Percentiles rank a stretch among this genome's conserved stretches.
Evolutionary conservation across 768 basidiomycete genomes (phyloP).

Genomic region (Termitomyces heimii): DNA sequence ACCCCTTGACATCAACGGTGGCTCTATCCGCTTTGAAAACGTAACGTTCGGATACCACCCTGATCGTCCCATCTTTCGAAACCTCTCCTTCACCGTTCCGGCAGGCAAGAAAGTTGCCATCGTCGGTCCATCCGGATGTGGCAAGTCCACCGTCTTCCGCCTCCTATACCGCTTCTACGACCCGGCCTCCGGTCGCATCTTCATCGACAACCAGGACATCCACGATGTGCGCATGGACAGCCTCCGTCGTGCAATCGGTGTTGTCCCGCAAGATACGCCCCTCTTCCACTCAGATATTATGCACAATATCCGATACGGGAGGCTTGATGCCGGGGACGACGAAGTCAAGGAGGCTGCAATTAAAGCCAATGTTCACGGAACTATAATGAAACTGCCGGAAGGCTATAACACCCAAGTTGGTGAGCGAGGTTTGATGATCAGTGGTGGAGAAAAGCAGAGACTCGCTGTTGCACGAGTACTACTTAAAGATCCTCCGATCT

Average conservation of each 20-base stretch:
- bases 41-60: conserved; percentile 90
- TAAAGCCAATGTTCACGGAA: conserved; percentile 84
- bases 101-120: conserved; percentile 97
- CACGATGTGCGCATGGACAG: conserved; percentile 63
- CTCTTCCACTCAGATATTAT: conserved; percentile 94
- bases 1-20: conserved; percentile 68
- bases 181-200: conserved; percentile 72
- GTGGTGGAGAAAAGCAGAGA: conserved; percentile 97
- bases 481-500: conserved; percentile 89
- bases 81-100: conserved; percentile 86
- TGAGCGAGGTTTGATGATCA: conserved; percentile 96
- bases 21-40: conserved; percentile 89
- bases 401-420: conserved; percentile 90
- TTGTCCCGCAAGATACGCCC: conserved; percentile 98
- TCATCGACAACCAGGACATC: conserved; percentile 86
- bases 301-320: conserved; percentile 94
- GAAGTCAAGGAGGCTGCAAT: conserved; percentile 80
- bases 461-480: conserved; percentile 90
- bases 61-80: conserved; percentile 85
- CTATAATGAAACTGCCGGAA: conserved; percentile 76
- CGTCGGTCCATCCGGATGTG: conserved; percentile 95
- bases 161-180: conserved; percentile 94
- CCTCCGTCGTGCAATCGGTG: conserved; percentile 74
- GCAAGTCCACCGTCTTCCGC: conserved; percentile 95
- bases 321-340: conserved; percentile 81